A percentile compares a stretch with the other conserved stretches of the same genome.
phyloP scores from a whole-genome alignment of 1,139 yeast genomes.

The Wickerhamiella pararugosa region DNA sequence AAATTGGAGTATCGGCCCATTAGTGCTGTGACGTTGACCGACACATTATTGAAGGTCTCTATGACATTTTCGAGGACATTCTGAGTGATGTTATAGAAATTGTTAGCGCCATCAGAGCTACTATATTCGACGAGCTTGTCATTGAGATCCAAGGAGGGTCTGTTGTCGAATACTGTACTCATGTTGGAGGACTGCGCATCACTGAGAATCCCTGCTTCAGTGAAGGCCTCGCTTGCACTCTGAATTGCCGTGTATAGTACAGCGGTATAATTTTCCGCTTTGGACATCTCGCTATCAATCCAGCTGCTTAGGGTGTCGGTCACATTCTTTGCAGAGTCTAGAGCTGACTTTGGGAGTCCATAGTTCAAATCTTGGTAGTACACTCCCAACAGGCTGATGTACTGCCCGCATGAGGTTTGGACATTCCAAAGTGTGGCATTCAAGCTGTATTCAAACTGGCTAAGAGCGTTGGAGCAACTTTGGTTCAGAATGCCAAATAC shows the following conservation, averaged over 20 bases:
- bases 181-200: background rate
- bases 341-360: conserved; percentile 5
- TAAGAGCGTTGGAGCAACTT: conserved; percentile 6
- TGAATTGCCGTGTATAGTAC: conserved; percentile 7
- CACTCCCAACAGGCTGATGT: conserved; percentile 7
- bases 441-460: conserved; percentile 9
- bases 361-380: conserved; percentile 7
- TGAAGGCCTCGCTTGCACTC: conserved; percentile 4
- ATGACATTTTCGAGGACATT: background rate
- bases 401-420: conserved; percentile 7
- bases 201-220: too few species aligned
- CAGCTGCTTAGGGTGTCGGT: conserved; percentile 4
- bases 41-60: background rate
- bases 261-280: conserved; percentile 8
- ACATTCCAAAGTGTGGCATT: conserved; percentile 15
- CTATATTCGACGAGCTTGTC: background rate
- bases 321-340: conserved; percentile 10
- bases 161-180: background rate
- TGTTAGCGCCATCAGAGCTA: background rate
- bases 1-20: background rate
- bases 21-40: background rate
- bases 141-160: conserved; percentile 1
- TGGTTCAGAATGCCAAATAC: conserved; percentile 3
- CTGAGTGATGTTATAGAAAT: background rate
- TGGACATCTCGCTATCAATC: background rate